Conservation (phyloP, 2,329 filamentous ascomycete genomes). For the Penicillium sp. region DNA sequence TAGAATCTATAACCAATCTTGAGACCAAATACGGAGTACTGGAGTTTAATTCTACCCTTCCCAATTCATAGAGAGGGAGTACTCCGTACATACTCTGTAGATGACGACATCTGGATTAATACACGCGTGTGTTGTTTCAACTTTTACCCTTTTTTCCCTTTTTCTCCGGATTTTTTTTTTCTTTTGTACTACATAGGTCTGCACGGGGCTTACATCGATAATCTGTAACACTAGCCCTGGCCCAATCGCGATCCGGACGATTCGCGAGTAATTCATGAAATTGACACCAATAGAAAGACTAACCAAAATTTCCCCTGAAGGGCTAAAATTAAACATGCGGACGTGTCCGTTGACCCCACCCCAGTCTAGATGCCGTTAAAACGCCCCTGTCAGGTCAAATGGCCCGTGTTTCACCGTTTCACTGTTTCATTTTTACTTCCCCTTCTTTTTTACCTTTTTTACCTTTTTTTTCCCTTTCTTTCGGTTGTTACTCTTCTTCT, state of each 20-base stretch:
- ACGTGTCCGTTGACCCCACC: slow-evolving; percentile 15
- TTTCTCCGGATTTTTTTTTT: not conserved
- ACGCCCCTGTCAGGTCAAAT: slow-evolving; percentile 11
- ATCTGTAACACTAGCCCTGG: not conserved
- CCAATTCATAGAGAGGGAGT: not conserved
- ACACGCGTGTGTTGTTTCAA: not conserved
- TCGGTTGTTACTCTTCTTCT: not conserved
- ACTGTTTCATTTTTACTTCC: slow-evolving; percentile 14
- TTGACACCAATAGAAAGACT: not conserved
- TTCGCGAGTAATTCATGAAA: slow-evolving; percentile 2
- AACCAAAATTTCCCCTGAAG: not conserved
- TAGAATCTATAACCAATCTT: too few species aligned
- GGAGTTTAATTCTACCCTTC: not conserved
- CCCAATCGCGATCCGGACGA: not conserved
- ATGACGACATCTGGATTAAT: not conserved
- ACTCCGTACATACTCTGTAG: too few species aligned
- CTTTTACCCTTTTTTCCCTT: not conserved
- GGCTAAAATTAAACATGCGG: slow-evolving; percentile 13
- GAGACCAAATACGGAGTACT: too few species aligned
- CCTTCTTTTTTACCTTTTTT: slow-evolving; percentile 10
- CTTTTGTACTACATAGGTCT: not conserved
- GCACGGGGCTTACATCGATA: not conserved
- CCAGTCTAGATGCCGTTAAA: slow-evolving; percentile 21
- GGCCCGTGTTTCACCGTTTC: not conserved
- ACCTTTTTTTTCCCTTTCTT: slow-evolving; percentile 1